Percentiles rank a stretch among this genome's conserved stretches.
These are phyloP conservation scores for Tilletia horrida DNA, from an alignment of 1,284 basidiomycete species.

Conservation along the genomic window DNA sequence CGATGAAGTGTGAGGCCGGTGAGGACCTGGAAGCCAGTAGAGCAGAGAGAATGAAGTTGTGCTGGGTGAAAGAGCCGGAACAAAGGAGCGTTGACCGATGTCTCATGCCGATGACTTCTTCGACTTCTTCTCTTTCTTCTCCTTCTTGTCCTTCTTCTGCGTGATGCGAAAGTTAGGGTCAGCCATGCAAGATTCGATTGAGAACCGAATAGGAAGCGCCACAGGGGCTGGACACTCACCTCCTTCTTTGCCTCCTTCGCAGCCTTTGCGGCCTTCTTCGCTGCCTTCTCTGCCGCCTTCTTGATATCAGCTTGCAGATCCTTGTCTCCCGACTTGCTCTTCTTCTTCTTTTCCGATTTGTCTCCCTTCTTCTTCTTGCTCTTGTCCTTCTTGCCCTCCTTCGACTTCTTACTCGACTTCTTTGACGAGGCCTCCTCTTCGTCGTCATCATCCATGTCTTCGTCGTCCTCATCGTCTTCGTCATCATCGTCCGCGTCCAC, in stretches of 20 bases:
- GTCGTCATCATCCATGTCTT: slow-evolving; percentile 9
- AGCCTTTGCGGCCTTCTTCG: slow-evolving; percentile 19
- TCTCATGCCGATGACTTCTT: slow-evolving; percentile 12
- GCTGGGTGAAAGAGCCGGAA: too few species aligned
- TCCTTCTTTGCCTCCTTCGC: slow-evolving; percentile 16
- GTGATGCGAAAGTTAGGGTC: not conserved
- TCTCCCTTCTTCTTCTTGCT: slow-evolving; percentile 16
- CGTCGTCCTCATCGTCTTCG: slow-evolving; percentile 20
- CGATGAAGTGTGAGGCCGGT: too few species aligned
- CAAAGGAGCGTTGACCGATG: too few species aligned
- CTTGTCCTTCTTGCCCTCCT: slow-evolving; percentile 20
- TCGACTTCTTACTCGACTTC: slow-evolving; percentile 9
- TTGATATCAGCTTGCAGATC: slow-evolving; percentile 4
- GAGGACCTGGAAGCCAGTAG: too few species aligned
- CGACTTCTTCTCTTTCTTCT: slow-evolving; percentile 17
- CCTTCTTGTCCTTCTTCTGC: slow-evolving; percentile 8
- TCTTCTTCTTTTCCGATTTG: slow-evolving; percentile 20
- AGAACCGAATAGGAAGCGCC: not conserved
- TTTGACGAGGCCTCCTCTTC: not conserved
- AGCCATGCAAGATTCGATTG: not conserved
- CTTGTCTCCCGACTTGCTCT: slow-evolving; percentile 19
- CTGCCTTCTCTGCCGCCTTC: slow-evolving; percentile 15
- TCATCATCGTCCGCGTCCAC: slow-evolving; percentile 56
- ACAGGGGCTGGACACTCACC: not conserved
- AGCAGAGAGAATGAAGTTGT: too few species aligned